These are phyloP conservation scores for Amanita polypyramis DNA, from an alignment of 768 basidiomycete genomes.

Conservation along the genomic window DNA sequence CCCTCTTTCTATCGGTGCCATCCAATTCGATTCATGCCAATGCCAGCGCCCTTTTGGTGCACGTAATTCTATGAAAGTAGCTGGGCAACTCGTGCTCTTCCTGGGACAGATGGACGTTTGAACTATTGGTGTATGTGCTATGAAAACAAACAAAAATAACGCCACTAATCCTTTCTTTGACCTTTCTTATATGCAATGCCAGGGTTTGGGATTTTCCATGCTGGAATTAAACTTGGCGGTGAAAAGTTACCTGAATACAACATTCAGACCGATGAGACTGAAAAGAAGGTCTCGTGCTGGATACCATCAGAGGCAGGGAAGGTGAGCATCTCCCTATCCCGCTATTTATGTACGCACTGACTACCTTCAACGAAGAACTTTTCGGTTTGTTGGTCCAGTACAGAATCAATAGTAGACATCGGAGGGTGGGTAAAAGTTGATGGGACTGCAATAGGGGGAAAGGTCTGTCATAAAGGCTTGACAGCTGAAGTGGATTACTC, in stretches of 20 bases:
- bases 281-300: conserved; percentile 10
- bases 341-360: not conserved
- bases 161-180: too few species aligned
- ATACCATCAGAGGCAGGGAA: conserved; percentile 11
- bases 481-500: not conserved
- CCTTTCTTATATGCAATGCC: not conserved
- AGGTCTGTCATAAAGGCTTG: not conserved
- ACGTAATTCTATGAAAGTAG: too few species aligned
- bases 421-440: not conserved
- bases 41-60: too few species aligned
- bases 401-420: not conserved
- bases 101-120: too few species aligned
- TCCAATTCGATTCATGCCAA: too few species aligned
- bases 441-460: not conserved
- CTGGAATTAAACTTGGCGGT: not conserved
- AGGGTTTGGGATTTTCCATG: not conserved
- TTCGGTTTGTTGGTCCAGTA: conserved; percentile 2
- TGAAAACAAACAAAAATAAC: too few species aligned
- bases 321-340: not conserved
- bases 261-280: not conserved
- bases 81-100: too few species aligned
- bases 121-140: too few species aligned
- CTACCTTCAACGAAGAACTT: not conserved
- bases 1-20: too few species aligned
- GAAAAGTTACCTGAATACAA: conserved; percentile 2